Evolutionary conservation across 306 rosid genomes (phyloP), one percentile per base, ranked within the genome.

Genomic region (Abrus pulchellus): DNA sequence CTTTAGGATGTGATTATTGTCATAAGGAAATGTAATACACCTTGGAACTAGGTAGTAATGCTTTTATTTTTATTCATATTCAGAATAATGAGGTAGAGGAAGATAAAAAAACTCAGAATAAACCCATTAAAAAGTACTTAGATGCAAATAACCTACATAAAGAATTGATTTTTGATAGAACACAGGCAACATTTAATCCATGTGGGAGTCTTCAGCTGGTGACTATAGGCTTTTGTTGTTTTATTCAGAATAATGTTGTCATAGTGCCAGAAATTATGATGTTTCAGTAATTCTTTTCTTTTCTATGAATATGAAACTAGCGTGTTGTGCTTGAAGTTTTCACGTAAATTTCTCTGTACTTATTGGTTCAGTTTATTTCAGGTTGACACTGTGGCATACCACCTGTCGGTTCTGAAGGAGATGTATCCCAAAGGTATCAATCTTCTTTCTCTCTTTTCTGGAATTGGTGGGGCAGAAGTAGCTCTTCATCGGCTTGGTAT

Each of bases 341-440:
- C 41, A 7, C 49, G 77, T 59, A 72, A 61, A 32, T 60, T 71
- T 62, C 69, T 50, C 34, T 50, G 59, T 73, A 36, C 85, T 79
- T 49, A 78, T 20, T 29, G 63, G 44, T 60, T 83, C 4, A 28
- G 40, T 62, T 85, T 36, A 50, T 82, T 90, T 74, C 95, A 95
- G 98, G 92, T 96, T 45, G 99, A 95, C 79, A 95, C 99, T 0
- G 99, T 96, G 53, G 99, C 99, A 41, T 96, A 89, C 79, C 98
- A 93, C 82, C 83, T 96, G 12, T 95, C 98, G 3, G 96, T 89
- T 13, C 80, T 95, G 78, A 95, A 90, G 77, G 93, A 88, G 13
- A 65, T 89, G 94, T 96, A 66, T 79, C 99, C 99, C 0, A 6
- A 80, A 9, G 98, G 99, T 33, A 86, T 95, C 84, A 95, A 95